Conservation (phyloP, 192 early-diverging fungal species). For the Coemansia asiatica region DNA sequence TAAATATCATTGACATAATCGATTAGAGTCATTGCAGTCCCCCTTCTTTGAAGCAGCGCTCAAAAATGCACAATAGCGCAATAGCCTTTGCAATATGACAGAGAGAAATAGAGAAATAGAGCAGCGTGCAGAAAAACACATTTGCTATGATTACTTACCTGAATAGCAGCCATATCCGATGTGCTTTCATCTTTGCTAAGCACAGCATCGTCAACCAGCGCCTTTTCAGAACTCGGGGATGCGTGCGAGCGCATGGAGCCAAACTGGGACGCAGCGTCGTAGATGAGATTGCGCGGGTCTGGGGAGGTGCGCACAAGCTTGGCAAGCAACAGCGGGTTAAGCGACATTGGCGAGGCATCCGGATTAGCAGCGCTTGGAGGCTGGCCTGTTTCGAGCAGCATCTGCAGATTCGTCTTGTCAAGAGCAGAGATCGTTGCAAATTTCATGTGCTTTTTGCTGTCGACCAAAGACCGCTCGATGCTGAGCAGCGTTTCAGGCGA, state of each 20-base stretch:
- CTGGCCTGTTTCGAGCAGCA: neutral
- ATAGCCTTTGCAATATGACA: too few species aligned
- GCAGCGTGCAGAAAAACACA: too few species aligned
- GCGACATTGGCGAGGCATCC: neutral
- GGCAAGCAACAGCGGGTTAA: slow-evolving; percentile 19
- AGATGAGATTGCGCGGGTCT: slow-evolving; percentile 52
- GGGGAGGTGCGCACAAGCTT: slow-evolving; percentile 45
- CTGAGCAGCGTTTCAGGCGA: slow-evolving; percentile 21
- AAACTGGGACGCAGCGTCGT: slow-evolving; percentile 52
- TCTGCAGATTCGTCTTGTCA: neutral
- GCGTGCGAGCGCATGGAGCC: slow-evolving; percentile 47
- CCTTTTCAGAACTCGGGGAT: slow-evolving; percentile 16
- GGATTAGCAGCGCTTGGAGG: neutral
- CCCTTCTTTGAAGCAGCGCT: too few species aligned
- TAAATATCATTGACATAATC: too few species aligned
- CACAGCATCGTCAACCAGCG: neutral
- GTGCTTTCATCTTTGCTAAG: neutral
- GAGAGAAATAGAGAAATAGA: too few species aligned
- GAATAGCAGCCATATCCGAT: neutral
- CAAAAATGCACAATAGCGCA: too few species aligned
- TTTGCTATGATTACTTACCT: neutral
- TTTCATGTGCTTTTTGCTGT: neutral
- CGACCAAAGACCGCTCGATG: slow-evolving; percentile 13
- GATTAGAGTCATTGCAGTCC: too few species aligned
- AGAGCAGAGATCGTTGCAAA: slow-evolving; percentile 3